A percentile compares a stretch with the other conserved stretches of the same genome.
Conservation (phyloP, 345 rosid genomes). For the Physaria fendleri region DNA sequence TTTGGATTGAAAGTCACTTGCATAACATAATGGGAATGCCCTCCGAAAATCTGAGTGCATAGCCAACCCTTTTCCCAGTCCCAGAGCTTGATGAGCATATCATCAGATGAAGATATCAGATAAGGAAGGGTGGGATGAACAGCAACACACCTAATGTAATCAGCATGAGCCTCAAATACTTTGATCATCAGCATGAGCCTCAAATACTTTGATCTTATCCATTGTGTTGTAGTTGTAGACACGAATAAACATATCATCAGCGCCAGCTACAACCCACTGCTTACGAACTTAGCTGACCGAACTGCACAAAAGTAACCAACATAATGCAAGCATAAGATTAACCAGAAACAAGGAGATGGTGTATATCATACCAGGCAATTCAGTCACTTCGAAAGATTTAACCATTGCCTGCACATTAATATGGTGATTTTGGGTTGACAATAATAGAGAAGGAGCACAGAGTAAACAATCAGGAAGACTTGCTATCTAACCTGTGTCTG, state of each 20-base stretch:
- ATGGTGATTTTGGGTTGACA: constrained; percentile 22
- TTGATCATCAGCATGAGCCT: too few species aligned
- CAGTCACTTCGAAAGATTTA: constrained; percentile 79
- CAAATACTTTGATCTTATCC: constrained; percentile 66
- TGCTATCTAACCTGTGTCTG: constrained; percentile 60
- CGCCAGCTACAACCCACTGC: constrained; percentile 84
- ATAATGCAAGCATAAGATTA: background rate
- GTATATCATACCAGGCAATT: constrained; percentile 63
- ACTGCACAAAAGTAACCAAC: constrained; percentile 42
- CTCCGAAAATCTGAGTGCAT: constrained; percentile 67
- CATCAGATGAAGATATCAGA: constrained; percentile 68
- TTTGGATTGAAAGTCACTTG: constrained; percentile 80
- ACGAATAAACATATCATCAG: constrained; percentile 77
- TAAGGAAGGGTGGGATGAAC: constrained; percentile 74
- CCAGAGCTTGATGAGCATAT: constrained; percentile 86
- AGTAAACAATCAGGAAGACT: background rate
- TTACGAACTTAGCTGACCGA: constrained; percentile 88
- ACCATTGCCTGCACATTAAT: constrained; percentile 51
- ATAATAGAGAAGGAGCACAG: background rate
- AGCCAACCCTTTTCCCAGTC: constrained; percentile 85
- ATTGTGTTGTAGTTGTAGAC: constrained; percentile 74
- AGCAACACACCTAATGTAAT: constrained; percentile 72
- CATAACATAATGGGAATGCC: constrained; percentile 91
- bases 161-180: constrained; percentile 79
- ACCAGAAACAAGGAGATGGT: background rate